A percentile compares a stretch with the other conserved stretches of the same genome.
Evolutionary conservation across 768 basidiomycete species (phyloP).

Genomic region (Neoboletus magnificus): DNA sequence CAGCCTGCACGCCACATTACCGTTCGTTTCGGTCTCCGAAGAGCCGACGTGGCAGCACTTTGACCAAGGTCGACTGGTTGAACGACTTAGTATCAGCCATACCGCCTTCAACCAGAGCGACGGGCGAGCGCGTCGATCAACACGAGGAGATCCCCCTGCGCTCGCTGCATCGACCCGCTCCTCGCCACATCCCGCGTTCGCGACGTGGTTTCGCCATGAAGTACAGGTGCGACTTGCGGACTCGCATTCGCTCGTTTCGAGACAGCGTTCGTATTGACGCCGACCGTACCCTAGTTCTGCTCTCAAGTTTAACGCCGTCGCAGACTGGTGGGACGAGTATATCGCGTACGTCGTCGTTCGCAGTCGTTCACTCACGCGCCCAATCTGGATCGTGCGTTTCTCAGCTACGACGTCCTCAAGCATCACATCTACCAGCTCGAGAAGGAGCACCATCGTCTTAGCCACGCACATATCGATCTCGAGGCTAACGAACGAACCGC

Average conservation of each 20-base stretch:
- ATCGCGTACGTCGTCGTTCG: conserved; percentile 59
- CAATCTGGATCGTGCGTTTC: background rate
- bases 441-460: conserved; percentile 60
- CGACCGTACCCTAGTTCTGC: conserved; percentile 51
- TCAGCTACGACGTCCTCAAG: conserved; percentile 82
- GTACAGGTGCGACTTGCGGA: conserved; percentile 29
- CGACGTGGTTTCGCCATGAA: conserved; percentile 29
- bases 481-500: conserved; percentile 62
- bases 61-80: background rate
- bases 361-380: background rate
- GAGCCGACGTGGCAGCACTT: background rate
- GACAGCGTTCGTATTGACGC: background rate
- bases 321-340: conserved; percentile 93
- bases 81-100: conserved; percentile 12
- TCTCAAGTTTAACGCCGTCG: conserved; percentile 86
- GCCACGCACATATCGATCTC: conserved; percentile 46
- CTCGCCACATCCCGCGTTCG: background rate
- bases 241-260: background rate
- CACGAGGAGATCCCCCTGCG: conserved; percentile 28
- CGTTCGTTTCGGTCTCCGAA: background rate
- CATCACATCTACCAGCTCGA: conserved; percentile 84
- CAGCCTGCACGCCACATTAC: background rate
- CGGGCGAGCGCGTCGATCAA: conserved; percentile 1
- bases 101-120: conserved; percentile 1
- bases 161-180: background rate